Conservation (phyloP, 805 yeast genomes). For the Candida oleophila region DNA sequence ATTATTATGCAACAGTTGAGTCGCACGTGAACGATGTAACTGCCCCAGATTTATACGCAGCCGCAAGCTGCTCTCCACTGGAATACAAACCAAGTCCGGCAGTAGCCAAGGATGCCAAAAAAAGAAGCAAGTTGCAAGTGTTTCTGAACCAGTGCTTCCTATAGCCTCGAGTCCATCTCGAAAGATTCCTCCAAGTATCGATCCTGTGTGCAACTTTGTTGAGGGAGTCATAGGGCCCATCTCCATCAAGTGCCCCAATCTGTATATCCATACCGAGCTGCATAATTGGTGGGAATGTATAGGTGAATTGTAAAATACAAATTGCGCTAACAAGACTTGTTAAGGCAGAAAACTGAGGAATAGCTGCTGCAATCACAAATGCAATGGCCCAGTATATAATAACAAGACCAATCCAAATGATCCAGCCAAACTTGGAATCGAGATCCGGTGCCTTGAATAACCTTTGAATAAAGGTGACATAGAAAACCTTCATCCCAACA, state of each 20-base stretch:
- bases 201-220: slow-evolving; percentile 9
- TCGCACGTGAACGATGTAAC: slow-evolving; percentile 29
- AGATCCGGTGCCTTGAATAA: slow-evolving; percentile 30
- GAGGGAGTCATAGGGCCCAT: slow-evolving; percentile 12
- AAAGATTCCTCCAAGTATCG: slow-evolving; percentile 6
- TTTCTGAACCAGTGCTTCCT: slow-evolving; percentile 13
- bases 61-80: slow-evolving; percentile 22
- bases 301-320: slow-evolving; percentile 46
- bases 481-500: slow-evolving; percentile 45
- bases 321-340: slow-evolving; percentile 41
- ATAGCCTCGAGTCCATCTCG: slow-evolving; percentile 17
- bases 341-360: slow-evolving; percentile 41
- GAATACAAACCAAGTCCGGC: slow-evolving; percentile 28
- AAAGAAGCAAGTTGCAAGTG: slow-evolving; percentile 16
- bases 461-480: slow-evolving; percentile 35
- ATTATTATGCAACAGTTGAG: slow-evolving; percentile 7
- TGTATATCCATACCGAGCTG: slow-evolving; percentile 17
- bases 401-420: slow-evolving; percentile 36
- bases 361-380: slow-evolving; percentile 42
- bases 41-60: slow-evolving; percentile 18
- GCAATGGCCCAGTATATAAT: slow-evolving; percentile 45
- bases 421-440: slow-evolving; percentile 29
- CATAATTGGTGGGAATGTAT: slow-evolving; percentile 42
- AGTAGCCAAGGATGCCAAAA: slow-evolving; percentile 21
- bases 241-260: slow-evolving; percentile 15